These are phyloP conservation scores for Rhodotorula sp. DNA, from an alignment of 1,284 basidiomycete species.

Conservation along the genomic window DNA sequence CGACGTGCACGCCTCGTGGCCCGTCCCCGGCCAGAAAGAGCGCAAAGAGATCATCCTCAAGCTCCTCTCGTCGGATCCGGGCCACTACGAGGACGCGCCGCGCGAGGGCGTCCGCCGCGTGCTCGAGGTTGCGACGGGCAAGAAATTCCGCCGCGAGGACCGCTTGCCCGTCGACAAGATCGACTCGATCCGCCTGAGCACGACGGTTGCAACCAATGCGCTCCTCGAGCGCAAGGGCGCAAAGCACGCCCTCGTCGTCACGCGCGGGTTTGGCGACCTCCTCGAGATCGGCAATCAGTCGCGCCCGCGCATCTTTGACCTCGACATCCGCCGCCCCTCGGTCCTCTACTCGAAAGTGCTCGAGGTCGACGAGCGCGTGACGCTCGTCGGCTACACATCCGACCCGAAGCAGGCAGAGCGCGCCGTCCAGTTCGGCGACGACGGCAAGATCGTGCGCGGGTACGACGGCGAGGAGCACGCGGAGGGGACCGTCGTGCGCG, in stretches of 20 bases:
- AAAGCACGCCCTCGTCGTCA: slow-evolving; percentile 86
- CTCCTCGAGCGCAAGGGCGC: slow-evolving; percentile 91
- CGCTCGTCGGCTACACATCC: slow-evolving; percentile 86
- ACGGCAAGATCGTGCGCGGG: slow-evolving; percentile 58
- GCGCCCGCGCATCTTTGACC: slow-evolving; percentile 25
- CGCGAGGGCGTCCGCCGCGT: slow-evolving; percentile 83
- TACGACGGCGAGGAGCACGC: slow-evolving; percentile 68
- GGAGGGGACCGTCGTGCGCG: slow-evolving; percentile 58
- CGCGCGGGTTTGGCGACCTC: slow-evolving; percentile 70
- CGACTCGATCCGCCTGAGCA: slow-evolving; percentile 78
- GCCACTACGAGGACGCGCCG: slow-evolving; percentile 88
- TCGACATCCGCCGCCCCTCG: slow-evolving; percentile 55
- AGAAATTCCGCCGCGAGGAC: slow-evolving; percentile 65
- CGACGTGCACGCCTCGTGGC: slow-evolving; percentile 46
- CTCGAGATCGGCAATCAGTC: slow-evolving; percentile 71
- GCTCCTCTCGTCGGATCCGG: slow-evolving; percentile 57
- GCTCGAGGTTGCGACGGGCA: slow-evolving; percentile 72
- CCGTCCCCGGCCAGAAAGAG: slow-evolving; percentile 11
- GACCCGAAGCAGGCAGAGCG: slow-evolving; percentile 78
- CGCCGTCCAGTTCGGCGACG: slow-evolving; percentile 67
- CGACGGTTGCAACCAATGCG: slow-evolving; percentile 97
- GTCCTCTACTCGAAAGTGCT: slow-evolving; percentile 79
- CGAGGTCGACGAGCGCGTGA: slow-evolving; percentile 93
- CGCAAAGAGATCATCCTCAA: slow-evolving; percentile 51
- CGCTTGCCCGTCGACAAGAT: slow-evolving; percentile 81